Conservation (phyloP, 2,329 filamentous ascomycete species). For the Ceratocystis cubensis region DNA sequence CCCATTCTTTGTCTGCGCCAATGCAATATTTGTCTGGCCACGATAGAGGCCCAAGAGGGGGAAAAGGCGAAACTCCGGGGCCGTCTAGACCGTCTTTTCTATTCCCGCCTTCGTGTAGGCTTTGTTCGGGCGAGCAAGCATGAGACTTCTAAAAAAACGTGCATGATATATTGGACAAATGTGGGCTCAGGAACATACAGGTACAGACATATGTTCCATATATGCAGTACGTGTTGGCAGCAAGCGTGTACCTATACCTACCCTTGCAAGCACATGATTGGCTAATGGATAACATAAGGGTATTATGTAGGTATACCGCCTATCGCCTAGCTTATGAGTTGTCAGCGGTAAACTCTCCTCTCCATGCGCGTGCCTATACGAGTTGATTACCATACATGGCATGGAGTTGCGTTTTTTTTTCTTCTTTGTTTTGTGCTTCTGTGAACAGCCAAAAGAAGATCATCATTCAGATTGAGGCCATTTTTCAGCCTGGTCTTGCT, state of each 20-base stretch:
- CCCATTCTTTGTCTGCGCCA: no score
- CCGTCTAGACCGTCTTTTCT: no score
- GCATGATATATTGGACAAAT: background rate
- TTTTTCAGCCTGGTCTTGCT: background rate
- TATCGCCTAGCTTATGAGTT: background rate
- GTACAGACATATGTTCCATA: background rate
- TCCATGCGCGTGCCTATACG: no score
- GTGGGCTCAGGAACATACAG: background rate
- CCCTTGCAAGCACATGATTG: background rate
- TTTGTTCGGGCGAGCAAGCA: background rate
- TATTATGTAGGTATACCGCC: no score
- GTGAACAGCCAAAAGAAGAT: background rate
- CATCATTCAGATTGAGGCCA: background rate
- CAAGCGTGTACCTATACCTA: background rate
- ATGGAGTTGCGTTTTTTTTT: background rate
- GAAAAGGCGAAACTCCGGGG: no score
- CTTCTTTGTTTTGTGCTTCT: background rate
- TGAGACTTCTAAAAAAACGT: background rate
- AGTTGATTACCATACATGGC: background rate
- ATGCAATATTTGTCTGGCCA: no score
- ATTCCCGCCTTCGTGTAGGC: no score
- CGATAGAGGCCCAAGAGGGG: no score
- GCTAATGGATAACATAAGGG: background rate
- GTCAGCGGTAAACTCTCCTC: background rate
- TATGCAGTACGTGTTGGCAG: background rate